Base-by-base conservation (phyloP, 768 basidiomycete genomes). In the Tricholoma saponaceum region DNA sequence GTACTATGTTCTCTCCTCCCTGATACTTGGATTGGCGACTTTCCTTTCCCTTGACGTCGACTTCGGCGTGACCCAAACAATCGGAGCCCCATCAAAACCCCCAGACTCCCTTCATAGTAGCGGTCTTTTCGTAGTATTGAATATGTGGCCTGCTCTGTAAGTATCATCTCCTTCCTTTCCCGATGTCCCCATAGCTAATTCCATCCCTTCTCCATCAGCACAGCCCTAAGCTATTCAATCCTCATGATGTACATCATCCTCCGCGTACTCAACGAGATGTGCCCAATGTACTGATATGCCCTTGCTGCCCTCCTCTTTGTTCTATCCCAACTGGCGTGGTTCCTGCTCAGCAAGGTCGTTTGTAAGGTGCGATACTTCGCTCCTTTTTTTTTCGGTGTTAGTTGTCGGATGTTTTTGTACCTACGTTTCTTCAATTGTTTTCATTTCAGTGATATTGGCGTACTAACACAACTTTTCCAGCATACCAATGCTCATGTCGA, bases 41-140 rank as follows among this genome's bases (percentile, higher is more conserved):
- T 97, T 95, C 71, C 87, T 98, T 69, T 82, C 88, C 0, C 81
- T 96, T 61, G 95, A 98, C 67, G 81, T 87, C 37, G 90, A 78
- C 0, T 74, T 95, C 6, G 71, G 78, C n/a, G 76, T 91, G 58
- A 89, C 90, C 0, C 60, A 67, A 16, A 76, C 81, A 37, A 81
- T 89, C 37, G 84, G 85, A 5, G 71, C 68, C 2, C 79, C 83
- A 2, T 82, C 85, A 0, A 74, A 74, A 37, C 86, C 89, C 0
- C 83, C 83, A 1, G 58, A 73, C 9, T 63, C 76, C 0, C 78
- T 96, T 20, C 73, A 76, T 61, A 87, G 82, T 65, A 85, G 87
- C 55, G 76, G 91, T 41, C 72, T 98, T 20, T 98, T 97, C 67
- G 82, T 93, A 28, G 28, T 28, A 28, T 28, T n/a, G n/a, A n/a